phyloP scores from a whole-genome alignment of 805 yeast genomes.

The Kodamaea sagamina region DNA sequence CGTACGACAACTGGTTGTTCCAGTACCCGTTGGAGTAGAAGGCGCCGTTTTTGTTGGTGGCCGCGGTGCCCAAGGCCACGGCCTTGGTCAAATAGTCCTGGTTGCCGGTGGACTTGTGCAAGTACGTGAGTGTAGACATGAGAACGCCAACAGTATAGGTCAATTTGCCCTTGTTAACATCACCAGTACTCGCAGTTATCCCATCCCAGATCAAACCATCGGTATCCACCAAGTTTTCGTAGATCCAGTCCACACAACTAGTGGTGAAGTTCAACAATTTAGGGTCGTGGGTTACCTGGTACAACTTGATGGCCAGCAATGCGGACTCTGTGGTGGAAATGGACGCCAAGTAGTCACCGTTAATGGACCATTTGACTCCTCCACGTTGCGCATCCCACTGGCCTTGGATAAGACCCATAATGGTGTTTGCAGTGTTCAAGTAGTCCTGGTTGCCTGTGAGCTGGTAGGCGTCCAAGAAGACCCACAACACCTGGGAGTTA shows the following conservation, averaged over 20 bases:
- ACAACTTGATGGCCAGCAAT: slow-evolving; percentile 16
- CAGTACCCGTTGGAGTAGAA: slow-evolving; percentile 21
- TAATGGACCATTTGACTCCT: slow-evolving; percentile 16
- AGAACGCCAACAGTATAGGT: slow-evolving; percentile 18
- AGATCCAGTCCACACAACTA: slow-evolving; percentile 15
- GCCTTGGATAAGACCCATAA: slow-evolving; percentile 12
- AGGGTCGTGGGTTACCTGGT: slow-evolving; percentile 11
- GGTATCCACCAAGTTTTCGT: slow-evolving; percentile 15
- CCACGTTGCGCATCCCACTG: slow-evolving; percentile 15
- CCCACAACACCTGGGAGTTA: slow-evolving; percentile 20
- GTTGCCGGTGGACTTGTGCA: slow-evolving; percentile 13
- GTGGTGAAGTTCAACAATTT: slow-evolving; percentile 13
- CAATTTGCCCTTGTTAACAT: slow-evolving; percentile 15
- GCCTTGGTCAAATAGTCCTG: slow-evolving; percentile 13
- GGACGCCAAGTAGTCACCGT: slow-evolving; percentile 17
- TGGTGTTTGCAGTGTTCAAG: slow-evolving; percentile 11
- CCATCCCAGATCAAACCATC: slow-evolving; percentile 18
- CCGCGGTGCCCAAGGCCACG: slow-evolving; percentile 14
- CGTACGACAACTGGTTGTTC: slow-evolving; percentile 19
- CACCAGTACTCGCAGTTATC: slow-evolving; percentile 8
- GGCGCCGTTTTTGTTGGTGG: slow-evolving; percentile 14
- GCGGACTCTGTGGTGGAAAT: slow-evolving; percentile 20
- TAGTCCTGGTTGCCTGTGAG: slow-evolving; percentile 10
- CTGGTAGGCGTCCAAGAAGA: slow-evolving; percentile 15
- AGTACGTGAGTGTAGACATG: slow-evolving; percentile 16